Percentiles rank a stretch among this genome's conserved stretches.
Conservation (phyloP, 2,329 filamentous ascomycete species). For the Lachnellula subtilissima region DNA sequence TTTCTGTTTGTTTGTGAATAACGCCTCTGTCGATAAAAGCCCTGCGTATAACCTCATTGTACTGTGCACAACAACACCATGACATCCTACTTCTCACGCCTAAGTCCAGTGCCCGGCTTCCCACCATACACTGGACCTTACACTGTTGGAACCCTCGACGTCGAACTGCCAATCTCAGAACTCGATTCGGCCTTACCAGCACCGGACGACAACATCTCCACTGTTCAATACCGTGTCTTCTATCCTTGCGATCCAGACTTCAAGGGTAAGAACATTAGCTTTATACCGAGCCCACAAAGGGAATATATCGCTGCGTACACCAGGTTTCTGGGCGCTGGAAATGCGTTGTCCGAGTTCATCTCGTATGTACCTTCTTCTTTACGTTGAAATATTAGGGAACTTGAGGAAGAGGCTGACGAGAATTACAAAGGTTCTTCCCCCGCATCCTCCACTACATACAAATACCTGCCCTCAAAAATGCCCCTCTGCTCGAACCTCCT, state of each 20-base stretch:
- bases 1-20: no score
- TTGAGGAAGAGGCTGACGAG: not conserved
- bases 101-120: conserved; percentile 68
- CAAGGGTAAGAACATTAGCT: conserved; percentile 54
- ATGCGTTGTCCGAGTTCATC: conserved; percentile 52
- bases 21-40: no score
- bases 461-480: conserved; percentile 69
- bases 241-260: conserved; percentile 60
- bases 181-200: conserved; percentile 49
- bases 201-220: conserved; percentile 57
- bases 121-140: conserved; percentile 73
- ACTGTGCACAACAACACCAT: conserved; percentile 12
- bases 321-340: conserved; percentile 65
- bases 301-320: conserved; percentile 71
- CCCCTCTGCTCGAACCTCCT: conserved; percentile 51
- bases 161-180: conserved; percentile 68
- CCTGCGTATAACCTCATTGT: no score
- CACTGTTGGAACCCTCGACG: conserved; percentile 72
- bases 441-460: conserved; percentile 68
- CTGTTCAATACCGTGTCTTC: conserved; percentile 76
- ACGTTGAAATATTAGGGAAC: not conserved
- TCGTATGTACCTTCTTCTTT: conserved; percentile 40
- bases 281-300: conserved; percentile 74
- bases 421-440: conserved; percentile 54
- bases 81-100: conserved; percentile 37